phyloP scores from a whole-genome alignment of 371 early-diverging fungal species.

The Mortierella sp. region DNA sequence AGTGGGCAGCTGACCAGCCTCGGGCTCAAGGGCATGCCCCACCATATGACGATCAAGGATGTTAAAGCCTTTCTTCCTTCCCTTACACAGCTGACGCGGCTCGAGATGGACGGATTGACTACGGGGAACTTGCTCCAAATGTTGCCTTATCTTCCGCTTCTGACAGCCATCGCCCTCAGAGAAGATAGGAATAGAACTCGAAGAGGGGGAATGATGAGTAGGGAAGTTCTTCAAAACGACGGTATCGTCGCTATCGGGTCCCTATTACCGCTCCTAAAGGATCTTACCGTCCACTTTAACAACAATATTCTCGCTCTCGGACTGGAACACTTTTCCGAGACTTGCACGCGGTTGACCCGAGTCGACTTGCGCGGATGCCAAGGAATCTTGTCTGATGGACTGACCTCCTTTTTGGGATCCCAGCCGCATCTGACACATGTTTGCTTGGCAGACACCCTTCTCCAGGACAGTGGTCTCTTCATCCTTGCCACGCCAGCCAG shows the following conservation, averaged over 20 bases:
- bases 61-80: not conserved
- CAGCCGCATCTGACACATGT: not conserved
- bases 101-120: not conserved
- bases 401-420: not conserved
- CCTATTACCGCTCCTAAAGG: not conserved
- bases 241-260: not conserved
- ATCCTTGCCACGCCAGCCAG: not conserved
- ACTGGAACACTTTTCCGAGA: not conserved
- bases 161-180: not conserved
- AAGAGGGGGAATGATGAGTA: not conserved
- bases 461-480: not conserved
- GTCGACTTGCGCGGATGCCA: not conserved
- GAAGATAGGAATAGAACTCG: not conserved
- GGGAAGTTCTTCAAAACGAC: not conserved
- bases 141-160: not conserved
- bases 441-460: not conserved
- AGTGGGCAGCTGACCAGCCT: not conserved
- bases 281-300: constrained; percentile 1
- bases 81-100: not conserved
- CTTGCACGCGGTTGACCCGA: not conserved
- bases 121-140: not conserved
- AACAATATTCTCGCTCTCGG: not conserved
- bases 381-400: not conserved
- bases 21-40: not conserved
- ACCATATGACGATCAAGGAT: not conserved